Percentiles rank a stretch among this genome's conserved stretches.
Conservation (phyloP, 1,139 yeast genomes). For the Scheffersomyces segobiensis region DNA sequence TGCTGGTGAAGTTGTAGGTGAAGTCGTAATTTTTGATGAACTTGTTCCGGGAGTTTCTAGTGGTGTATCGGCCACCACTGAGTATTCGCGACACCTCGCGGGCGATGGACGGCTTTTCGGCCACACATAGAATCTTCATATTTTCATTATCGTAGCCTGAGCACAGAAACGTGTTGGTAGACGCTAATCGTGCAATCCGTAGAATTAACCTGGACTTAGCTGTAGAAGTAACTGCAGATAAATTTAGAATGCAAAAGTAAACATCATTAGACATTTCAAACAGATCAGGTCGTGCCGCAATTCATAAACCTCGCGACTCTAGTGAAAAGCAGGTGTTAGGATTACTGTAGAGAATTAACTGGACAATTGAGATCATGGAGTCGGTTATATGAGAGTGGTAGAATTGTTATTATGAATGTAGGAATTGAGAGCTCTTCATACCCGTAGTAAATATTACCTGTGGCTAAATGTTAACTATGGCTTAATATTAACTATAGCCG, state of each 20-base stretch:
- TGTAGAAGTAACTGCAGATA: neutral
- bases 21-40: slow-evolving; percentile 84
- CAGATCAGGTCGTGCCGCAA: no score
- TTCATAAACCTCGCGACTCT: no score
- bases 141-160: neutral
- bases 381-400: no score
- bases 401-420: no score
- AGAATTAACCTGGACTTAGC: neutral
- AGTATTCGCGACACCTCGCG: slow-evolving; percentile 76
- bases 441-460: no score
- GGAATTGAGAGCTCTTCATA: no score
- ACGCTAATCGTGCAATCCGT: neutral
- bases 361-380: no score
- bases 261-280: no score
- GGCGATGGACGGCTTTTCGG: slow-evolving; percentile 96
- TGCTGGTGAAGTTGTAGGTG: slow-evolving; percentile 53
- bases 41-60: slow-evolving; percentile 54
- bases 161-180: neutral
- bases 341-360: no score
- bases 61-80: slow-evolving; percentile 64
- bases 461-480: no score
- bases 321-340: no score
- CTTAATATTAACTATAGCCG: neutral
- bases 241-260: no score
- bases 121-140: slow-evolving; percentile 87